Percentiles rank a stretch among this genome's conserved stretches.
Evolutionary conservation across 192 early-diverging fungal species (phyloP).

Genomic region (Gorgonomyces haynaldii): DNA sequence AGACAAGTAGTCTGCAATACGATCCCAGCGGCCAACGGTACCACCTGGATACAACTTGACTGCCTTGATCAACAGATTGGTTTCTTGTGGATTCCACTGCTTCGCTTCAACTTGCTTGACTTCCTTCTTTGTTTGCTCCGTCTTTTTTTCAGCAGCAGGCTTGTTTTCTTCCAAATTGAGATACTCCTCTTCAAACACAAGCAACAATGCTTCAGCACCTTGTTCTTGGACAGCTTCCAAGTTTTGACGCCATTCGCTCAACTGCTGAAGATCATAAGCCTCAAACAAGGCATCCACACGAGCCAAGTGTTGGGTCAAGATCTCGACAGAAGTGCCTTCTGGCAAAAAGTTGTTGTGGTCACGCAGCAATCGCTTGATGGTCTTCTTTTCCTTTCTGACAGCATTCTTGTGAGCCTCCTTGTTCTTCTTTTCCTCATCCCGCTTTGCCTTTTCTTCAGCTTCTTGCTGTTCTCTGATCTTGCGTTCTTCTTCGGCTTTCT

Average conservation of each 20-base stretch:
- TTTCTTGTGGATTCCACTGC: background rate
- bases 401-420: conserved; percentile 78
- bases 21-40: background rate
- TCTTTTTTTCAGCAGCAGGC: background rate
- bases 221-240: conserved; percentile 21
- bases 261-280: conserved; percentile 17
- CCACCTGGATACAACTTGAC: background rate
- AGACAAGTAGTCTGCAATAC: background rate
- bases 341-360: conserved; percentile 69
- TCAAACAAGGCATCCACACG: conserved; percentile 70
- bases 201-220: conserved; percentile 14
- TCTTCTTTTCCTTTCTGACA: conserved; percentile 86
- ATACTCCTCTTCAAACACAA: conserved; percentile 28
- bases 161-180: background rate
- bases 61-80: background rate
- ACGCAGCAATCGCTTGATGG: conserved; percentile 59
- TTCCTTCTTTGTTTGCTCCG: no score
- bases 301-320: conserved; percentile 58
- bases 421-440: conserved; percentile 47
- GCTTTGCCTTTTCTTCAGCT: conserved; percentile 50
- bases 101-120: background rate
- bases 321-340: conserved; percentile 43
- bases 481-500: conserved; percentile 46
- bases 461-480: conserved; percentile 44
- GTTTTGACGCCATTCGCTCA: conserved; percentile 29